Evolutionary conservation across 1,284 basidiomycete genomes (phyloP), one percentile per base, ranked within the genome.

Genomic region (Naganishia sp.): DNA sequence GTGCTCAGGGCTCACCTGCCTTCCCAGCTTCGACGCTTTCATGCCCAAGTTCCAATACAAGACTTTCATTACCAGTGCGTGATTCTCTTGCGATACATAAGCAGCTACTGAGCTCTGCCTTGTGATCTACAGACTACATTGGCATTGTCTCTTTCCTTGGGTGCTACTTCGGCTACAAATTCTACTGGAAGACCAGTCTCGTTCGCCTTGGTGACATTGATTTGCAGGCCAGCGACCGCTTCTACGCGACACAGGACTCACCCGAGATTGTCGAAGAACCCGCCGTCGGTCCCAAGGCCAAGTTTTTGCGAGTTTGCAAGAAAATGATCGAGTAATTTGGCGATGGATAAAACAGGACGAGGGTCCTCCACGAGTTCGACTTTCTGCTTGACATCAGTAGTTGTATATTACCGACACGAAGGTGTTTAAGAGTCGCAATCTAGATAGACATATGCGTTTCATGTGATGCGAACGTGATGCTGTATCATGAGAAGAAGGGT

Each of bases 1-100:
- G 36, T 39, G 84, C 70, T 80, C 76, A 74, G 68, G 72, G 70
- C 67, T 67, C 18, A 71, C 72, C 2, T 50, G 52, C 86, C 85
- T 23, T 18, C 15, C 15, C n/a, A 61, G 59, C 43, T 89, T 88
- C 72, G 88, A 90, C 75, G 83, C 86, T 0, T 84, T 85, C 77
- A 79, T 84, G 55, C 81, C 86, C 2, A 86, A 82, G 71, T 86
- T 76, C 70, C 68, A 81, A 59, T 80, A 80, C 69, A 86, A 84
- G 71, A 83, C 81, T 16, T 90, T 90, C 75, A 82, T 89, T 69
- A 88, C 87, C 74, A 61, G 59, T 61, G 25, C 33, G 48, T 42
- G 28, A 28, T 28, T 5, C 28, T 21, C 21, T 23, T 21, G 21
- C 10, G 48, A 49, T 10, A 9, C 21, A 21, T 5, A 21, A 1